Evolutionary conservation across 805 yeast species (phyloP), one percentile per base, ranked within the genome.

Genomic region (Saccharomycopsis lassenensis): DNA sequence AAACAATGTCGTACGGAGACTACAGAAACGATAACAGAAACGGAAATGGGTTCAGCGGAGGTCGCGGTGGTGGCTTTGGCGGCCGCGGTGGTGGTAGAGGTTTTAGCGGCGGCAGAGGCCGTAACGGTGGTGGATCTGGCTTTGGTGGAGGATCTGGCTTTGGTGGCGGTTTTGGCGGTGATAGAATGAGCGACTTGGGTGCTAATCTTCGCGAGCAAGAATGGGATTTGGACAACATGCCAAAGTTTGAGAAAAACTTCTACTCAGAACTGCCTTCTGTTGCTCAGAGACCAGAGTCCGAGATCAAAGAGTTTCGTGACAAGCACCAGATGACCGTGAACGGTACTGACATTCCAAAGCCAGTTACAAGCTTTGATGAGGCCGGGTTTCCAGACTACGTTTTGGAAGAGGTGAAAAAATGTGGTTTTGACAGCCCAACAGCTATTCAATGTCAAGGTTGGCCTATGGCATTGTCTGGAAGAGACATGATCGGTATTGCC

Each of bases 391-490:
- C 98, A 48, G 82, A 76, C 51, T 87, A 89, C 58, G 96, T 89
- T 30, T 69, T 91, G 55, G 67, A 62, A 41, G 95, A 89, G 69
- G 87, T 91, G 51, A 74, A 81, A 62, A 77, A 77, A 42, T 86
- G 83, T 63, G 97, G 97, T 44, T 91, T 91, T 67, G 91, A 78
- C 39, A 73, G 67, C 47, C 98, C 98, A 52, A 91, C 98, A 39
- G 86, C 85, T 48, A 91, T 91, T 55, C 98, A 91, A 68, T 85
- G 95, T 63, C 98, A 91, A 69, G 98, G 98, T 68, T 91, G 98
- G 98, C 98, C 98, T 46, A 91, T 91, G 98, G 98, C 98, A 55
- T 69, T 87, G 41, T 77, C 89, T 52, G 98, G 98, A 69, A 84
- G 97, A 67, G 97, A 91, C 60, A 81, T 91, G 89, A 83, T 91